Evolutionary conservation across 2,329 filamentous ascomycete species (phyloP).

Genomic region (Talaromyces sp.): DNA sequence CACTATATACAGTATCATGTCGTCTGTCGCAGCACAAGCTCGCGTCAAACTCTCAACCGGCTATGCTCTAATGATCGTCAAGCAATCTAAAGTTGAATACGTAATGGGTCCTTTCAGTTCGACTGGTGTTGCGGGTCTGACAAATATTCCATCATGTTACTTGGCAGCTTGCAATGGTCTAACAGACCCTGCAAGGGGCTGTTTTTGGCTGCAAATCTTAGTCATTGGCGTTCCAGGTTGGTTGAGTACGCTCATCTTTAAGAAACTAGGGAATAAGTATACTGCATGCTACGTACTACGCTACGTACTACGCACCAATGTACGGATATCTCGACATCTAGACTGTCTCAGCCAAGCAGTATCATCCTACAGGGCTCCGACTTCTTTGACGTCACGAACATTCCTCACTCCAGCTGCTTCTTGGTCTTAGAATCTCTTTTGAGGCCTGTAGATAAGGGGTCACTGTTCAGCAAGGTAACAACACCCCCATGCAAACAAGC

Average conservation of each 20-base stretch:
- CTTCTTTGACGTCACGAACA: constrained; percentile 8
- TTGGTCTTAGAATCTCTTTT: not conserved
- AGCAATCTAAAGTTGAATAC: not conserved
- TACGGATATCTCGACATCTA: not conserved
- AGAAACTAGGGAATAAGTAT: not conserved
- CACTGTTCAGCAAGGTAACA: not conserved
- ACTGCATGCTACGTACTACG: not conserved
- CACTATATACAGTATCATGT: not conserved
- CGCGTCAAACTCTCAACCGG: not conserved
- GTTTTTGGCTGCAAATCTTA: not conserved
- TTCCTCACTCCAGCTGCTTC: constrained; percentile 5
- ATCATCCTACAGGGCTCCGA: not conserved
- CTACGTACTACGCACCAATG: not conserved
- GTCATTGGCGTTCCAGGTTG: not conserved
- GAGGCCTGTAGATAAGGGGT: not conserved
- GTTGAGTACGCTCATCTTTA: not conserved
- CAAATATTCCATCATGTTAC: not conserved
- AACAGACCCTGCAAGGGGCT: constrained; percentile 1
- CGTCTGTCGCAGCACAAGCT: not conserved
- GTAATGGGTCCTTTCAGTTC: not conserved
- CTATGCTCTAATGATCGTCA: not conserved
- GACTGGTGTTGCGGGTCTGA: not conserved
- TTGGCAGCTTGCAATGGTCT: not conserved
- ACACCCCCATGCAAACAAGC: not conserved
- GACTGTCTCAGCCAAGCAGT: not conserved